These are phyloP conservation scores for Uronychia binucleata DNA, from an alignment of 73 alveolate species.

Conservation along the genomic window DNA sequence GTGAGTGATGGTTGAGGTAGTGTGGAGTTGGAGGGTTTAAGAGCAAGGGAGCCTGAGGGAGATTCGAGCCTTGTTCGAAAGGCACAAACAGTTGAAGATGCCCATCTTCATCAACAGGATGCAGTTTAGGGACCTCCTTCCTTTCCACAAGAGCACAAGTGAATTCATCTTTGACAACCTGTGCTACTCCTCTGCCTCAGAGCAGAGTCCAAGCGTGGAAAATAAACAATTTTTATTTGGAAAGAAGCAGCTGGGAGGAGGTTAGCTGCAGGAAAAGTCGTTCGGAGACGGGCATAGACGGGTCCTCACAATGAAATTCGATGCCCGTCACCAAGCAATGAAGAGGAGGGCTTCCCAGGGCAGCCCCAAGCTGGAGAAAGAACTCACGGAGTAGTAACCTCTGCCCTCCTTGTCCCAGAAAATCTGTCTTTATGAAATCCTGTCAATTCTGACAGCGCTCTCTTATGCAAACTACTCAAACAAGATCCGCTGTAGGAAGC, in stretches of 20 bases:
- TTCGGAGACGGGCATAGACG: neutral
- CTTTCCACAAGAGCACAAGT: conserved; percentile 11
- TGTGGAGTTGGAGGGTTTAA: too few relatives aligned
- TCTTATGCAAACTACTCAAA: conserved; percentile 18
- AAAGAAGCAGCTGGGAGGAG: neutral
- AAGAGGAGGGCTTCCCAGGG: too few relatives aligned
- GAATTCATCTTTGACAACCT: neutral
- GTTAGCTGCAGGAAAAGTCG: neutral
- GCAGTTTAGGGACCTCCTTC: conserved; percentile 14
- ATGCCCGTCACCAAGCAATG: neutral
- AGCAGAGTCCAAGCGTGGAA: neutral
- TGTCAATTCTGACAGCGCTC: neutral
- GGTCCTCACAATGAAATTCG: neutral
- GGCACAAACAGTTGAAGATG: neutral
- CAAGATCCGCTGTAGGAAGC: conserved; percentile 8
- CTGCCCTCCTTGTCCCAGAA: neutral
- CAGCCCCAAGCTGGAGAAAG: too few relatives aligned
- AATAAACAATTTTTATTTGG: neutral
- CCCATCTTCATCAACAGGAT: conserved; percentile 18
- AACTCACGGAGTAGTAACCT: too few relatives aligned
- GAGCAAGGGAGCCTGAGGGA: conserved; percentile 14
- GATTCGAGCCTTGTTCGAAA: conserved; percentile 1
- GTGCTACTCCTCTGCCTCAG: neutral
- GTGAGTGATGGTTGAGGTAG: too few relatives aligned
- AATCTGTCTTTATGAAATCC: conserved; percentile 13